Evolutionary conservation across 169 alveolate genomes (phyloP), one percentile per base, ranked within the genome.

Genomic region (Besnoitia besnoiti): DNA sequence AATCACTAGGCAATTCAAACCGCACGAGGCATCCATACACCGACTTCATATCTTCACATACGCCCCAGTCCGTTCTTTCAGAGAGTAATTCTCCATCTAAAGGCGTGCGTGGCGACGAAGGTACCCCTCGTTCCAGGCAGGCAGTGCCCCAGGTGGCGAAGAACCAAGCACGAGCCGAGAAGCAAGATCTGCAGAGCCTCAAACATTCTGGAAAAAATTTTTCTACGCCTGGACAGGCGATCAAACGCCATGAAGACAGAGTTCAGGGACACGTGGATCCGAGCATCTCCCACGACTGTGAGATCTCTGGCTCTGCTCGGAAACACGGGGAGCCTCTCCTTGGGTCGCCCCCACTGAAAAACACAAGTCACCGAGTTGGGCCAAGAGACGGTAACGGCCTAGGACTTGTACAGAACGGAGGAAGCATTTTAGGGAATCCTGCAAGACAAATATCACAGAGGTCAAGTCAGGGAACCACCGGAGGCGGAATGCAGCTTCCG

Each of bases 11-110:
- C 0, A 77, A 35, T 40, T 42, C 50, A 14, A n/a, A 46, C 35
- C 59, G 92, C 44, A 44, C 92, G 27, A 35, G 92, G 10, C 92
- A 87, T 27, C 85, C 92, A 30, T 62, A 87, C 50, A 62, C 92
- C n/a, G 92, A 87, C 92, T 87, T 87, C 73, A 87, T 87, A 30
- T 87, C 92, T 62, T 87, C 92, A 37, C 92, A 87, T 51, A 87
- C 92, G 5, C 92, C 92, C 0, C 92, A 87, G 61, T 87, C 92
- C 24, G 92, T 87, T 21, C 92, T 61, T 44, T 87, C 92, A 30
- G 92, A 87, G 37, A 27, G 42, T 30, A 39, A 33, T 44, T 55
- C 73, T 10, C 73, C 73, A 33, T 55, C 73, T 5, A 55, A 55
- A 21, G 27, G 73, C 27, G 73, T 0, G 73, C 21, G 73, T 21